Base-by-base conservation (phyloP, 768 basidiomycete species). In the Tricholoma furcatifolium region DNA sequence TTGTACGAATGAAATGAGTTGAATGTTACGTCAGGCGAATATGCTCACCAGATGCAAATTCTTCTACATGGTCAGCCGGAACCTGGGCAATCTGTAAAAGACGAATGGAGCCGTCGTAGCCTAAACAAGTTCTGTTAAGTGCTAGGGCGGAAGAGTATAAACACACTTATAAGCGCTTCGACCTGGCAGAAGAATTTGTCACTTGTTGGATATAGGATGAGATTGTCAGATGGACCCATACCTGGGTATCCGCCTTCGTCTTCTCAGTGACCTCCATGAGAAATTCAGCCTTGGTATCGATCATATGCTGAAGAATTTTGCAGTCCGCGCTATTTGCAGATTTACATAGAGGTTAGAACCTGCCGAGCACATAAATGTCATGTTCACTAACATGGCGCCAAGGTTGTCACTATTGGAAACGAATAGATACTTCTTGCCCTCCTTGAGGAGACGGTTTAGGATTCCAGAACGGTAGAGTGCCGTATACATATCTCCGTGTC, bases 251-350 rank as follows among this genome's bases (percentile, higher is more conserved):
- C 40, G 87, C 90, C 79, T 95, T 94, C 63, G 93, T 95, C 82
- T 94, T 96, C 77, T 93, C 91, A 8, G 94, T 96, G 57, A 96
- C 88, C 71, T 96, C 91, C 91, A 93, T 93, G 68, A 93, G 70
- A 74, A 93, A 94, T 68, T 96, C 93, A 17, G 88, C 81, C 57
- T 83, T 83, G 4, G 78, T 74, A 62, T 89, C 80, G 55, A 86
- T 76, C 87, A 93, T 91, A 65, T 92, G 82, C 60, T 86, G 81
- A 39, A 91, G 72, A 63, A 95, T 93, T 55, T 74, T 81, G 61
- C 82, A 74, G 68, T 91, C 89, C 63, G 88, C 88, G 56, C 88
- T 83, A 51, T 40, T 50, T 67, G 52, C 27, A 7, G 54, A 67
- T 65, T 46, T 23, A 44, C 40, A 31, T 47, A 10, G n/a, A n/a